Conservation (phyloP, 176 grass and related monocot species). For the Phoenix roebelenii region DNA sequence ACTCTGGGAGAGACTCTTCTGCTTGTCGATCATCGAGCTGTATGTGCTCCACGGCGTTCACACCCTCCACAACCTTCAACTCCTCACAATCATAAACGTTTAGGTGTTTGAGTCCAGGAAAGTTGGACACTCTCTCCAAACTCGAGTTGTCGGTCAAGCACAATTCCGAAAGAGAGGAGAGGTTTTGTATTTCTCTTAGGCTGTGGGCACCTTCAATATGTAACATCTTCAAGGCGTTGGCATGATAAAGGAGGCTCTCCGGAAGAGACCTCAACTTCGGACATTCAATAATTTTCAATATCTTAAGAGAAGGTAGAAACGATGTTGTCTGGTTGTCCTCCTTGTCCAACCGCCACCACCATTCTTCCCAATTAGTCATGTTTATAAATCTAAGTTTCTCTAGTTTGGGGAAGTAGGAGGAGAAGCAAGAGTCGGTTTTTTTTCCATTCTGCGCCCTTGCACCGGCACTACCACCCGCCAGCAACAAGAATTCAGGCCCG, state of each 20-base stretch:
- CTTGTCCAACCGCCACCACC: background rate
- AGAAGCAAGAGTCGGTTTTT: background rate
- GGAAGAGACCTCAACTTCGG: background rate
- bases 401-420: background rate
- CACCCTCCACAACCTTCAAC: too few relatives aligned
- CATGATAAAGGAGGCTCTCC: background rate
- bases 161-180: background rate
- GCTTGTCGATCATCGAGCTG: too few relatives aligned
- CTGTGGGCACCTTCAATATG: background rate
- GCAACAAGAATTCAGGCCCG: background rate
- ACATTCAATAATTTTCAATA: background rate
- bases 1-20: too few relatives aligned
- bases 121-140: background rate
- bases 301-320: background rate
- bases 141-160: background rate
- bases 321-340: background rate
- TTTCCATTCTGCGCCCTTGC: too few relatives aligned
- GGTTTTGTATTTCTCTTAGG: background rate
- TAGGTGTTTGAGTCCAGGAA: background rate
- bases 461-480: background rate
- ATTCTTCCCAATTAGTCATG: background rate
- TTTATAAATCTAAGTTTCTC: background rate
- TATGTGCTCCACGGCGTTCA: too few relatives aligned
- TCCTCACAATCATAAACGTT: too few relatives aligned
- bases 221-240: background rate